phyloP scores from a whole-genome alignment of 108 stramenopile species.

The Nannochloropsis gaditana region DNA sequence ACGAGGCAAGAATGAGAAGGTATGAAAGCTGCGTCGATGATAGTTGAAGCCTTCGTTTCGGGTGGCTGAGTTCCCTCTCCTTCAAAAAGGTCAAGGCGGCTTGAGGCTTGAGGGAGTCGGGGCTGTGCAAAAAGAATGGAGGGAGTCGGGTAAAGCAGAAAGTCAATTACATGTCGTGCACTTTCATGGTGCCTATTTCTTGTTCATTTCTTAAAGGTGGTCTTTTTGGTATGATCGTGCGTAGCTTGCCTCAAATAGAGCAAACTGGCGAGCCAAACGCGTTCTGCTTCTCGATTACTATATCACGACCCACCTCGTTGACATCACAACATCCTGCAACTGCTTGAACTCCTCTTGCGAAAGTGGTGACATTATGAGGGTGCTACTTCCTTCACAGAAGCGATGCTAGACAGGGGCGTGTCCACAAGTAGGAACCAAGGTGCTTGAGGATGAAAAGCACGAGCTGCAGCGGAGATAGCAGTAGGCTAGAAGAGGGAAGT shows the following conservation, averaged over 20 bases:
- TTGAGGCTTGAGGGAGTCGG: neutral
- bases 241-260: too few species aligned
- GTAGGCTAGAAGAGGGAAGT: too few species aligned
- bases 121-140: neutral
- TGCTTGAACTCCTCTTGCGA: neutral
- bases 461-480: too few species aligned
- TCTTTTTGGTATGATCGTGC: too few species aligned
- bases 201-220: too few species aligned
- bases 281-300: neutral
- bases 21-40: neutral
- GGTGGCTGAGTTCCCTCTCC: neutral
- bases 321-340: conserved; percentile 11
- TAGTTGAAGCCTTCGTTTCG: neutral
- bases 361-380: neutral
- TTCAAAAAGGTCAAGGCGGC: neutral
- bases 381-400: too few species aligned
- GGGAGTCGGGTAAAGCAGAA: neutral
- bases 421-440: too few species aligned
- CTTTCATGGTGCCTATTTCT: too few species aligned
- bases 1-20: neutral
- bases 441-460: too few species aligned
- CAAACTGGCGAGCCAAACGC: too few species aligned
- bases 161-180: neutral
- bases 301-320: neutral
- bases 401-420: too few species aligned